Base-by-base conservation (phyloP, 1,284 basidiomycete species). In the Hemileia vastatrix region DNA sequence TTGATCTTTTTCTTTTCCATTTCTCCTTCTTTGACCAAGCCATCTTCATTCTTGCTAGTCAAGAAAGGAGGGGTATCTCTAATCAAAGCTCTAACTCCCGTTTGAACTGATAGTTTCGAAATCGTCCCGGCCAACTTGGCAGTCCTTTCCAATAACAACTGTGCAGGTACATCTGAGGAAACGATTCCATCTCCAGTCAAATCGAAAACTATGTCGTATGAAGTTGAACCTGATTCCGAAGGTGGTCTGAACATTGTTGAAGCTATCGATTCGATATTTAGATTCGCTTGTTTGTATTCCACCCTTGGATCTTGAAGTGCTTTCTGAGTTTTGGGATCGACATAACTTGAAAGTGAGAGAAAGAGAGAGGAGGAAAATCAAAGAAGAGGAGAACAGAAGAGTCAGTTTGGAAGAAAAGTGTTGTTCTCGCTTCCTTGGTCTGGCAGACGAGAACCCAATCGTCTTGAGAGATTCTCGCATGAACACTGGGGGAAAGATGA, bases 281-380 rank as follows among this genome's bases (percentile, higher is more conserved):
- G 61, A 45, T 71, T 71, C 40, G 64, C 70, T 51, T 71, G 70
- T 19, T 59, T 59, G 32, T 71, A 70, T 52, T 71, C 68, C 36
- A 70, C 67, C 3, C 67, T 56, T 27, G 68, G 54, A 43, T 71
- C 68, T 24, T 65, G 8, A 21, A 69, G 59, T 6, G 67, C 68
- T 31, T 36, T 32, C 27, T 57, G 57, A 3, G 64, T 62, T 19
- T 66, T 65, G 1, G 67, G 66, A 15, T 71, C 70, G 33, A 68
- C 48, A 53, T 47, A 64, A n/a, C 45, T 27, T 36, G 15, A 2
- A 32, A 31, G 21, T 23, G 24, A 54, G 53, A 31, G 9, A 31
- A 11, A 55, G 31, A 23, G 18, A n/a, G 13, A 19, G 13, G 4
- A 5, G 9, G 21, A n/a, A n/a, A n/a, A n/a, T n/a, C n/a, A n/a